Conservation (phyloP, 345 rosid genomes). For the Syzygium aromaticum region DNA sequence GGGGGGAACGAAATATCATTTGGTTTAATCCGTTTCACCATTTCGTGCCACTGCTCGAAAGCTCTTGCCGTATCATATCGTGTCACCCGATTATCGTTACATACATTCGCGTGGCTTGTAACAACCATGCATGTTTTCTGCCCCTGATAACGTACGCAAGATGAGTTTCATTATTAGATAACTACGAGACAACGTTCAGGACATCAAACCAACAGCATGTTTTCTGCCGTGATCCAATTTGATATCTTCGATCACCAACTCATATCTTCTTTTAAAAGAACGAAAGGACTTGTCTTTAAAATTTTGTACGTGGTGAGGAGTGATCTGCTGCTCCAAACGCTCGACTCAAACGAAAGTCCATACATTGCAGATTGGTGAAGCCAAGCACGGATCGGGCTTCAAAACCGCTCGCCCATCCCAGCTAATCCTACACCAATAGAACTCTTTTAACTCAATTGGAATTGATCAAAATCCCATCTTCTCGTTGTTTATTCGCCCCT, state of each 20-base stretch:
- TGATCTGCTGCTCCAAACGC: not conserved
- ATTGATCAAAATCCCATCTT: not conserved
- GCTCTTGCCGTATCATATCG: not conserved
- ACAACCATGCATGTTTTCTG: not conserved
- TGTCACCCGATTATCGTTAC: not conserved
- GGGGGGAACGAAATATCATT: not conserved
- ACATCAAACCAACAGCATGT: not conserved
- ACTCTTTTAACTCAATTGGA: not conserved
- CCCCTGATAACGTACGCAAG: rapidly evolving
- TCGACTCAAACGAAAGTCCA: not conserved
- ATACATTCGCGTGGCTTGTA: not conserved
- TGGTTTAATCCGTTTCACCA: not conserved
- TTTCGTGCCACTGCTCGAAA: not conserved
- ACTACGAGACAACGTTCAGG: not conserved
- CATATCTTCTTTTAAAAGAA: not conserved
- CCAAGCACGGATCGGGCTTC: not conserved
- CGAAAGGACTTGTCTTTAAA: not conserved
- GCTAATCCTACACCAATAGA: not conserved
- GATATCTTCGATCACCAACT: not conserved
- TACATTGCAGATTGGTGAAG: not conserved
- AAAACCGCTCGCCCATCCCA: not conserved
- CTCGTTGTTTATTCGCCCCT: not conserved
- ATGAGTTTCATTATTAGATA: too few species aligned
- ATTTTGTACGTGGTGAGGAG: not conserved
- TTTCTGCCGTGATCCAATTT: not conserved